Conservation (phyloP, 2,329 filamentous ascomycete genomes). For the Colletotrichum sp. region DNA sequence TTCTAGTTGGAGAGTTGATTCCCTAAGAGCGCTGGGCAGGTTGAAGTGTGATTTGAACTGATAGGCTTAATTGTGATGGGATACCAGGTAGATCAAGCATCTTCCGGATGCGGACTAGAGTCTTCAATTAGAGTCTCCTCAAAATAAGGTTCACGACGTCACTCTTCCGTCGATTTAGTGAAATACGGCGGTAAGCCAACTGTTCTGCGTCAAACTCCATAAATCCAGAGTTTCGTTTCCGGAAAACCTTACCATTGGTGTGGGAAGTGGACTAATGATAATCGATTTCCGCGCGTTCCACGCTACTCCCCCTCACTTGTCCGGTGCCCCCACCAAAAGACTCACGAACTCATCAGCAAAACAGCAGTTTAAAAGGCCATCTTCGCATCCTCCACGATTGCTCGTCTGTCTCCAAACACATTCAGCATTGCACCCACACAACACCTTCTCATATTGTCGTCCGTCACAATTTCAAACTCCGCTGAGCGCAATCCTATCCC, state of each 20-base stretch:
- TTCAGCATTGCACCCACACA: background rate
- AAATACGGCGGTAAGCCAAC: background rate
- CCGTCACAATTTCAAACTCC: conserved; percentile 2
- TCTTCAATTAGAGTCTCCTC: background rate
- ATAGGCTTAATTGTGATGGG: background rate
- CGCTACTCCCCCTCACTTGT: background rate
- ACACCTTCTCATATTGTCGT: no score
- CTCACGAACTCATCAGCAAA: background rate
- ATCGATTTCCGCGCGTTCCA: background rate
- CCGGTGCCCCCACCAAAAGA: background rate
- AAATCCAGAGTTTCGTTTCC: background rate
- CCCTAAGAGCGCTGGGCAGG: background rate
- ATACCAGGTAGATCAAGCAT: background rate
- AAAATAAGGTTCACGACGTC: background rate
- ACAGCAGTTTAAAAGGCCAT: background rate
- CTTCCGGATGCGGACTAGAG: background rate
- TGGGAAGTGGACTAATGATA: background rate
- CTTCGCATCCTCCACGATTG: background rate
- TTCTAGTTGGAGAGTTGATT: background rate
- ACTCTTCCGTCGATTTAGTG: background rate
- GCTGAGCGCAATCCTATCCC: conserved; percentile 17
- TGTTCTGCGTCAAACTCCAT: background rate
- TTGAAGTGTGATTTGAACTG: background rate
- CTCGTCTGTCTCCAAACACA: background rate
- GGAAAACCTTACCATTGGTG: background rate